These are phyloP conservation scores for Rubia peregrina DNA, from an alignment of 305 asterid species.

Conservation along the genomic window DNA sequence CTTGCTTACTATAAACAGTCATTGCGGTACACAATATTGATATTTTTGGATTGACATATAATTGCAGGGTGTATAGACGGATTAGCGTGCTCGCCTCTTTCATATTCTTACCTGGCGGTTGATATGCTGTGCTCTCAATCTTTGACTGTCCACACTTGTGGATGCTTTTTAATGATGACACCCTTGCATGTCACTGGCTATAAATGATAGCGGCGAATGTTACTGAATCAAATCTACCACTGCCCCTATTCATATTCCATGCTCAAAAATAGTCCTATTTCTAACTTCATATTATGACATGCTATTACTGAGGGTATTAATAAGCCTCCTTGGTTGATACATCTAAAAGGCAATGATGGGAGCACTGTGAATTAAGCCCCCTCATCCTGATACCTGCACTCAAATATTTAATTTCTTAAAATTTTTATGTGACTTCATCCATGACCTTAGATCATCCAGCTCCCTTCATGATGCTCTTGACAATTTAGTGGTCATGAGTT, in stretches of 20 bases:
- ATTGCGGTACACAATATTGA: slow-evolving; percentile 65
- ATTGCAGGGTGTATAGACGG: slow-evolving; percentile 99
- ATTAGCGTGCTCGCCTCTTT: slow-evolving; percentile 92
- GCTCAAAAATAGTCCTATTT: slow-evolving; percentile 9
- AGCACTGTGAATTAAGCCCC: not conserved
- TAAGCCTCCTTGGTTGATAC: slow-evolving; percentile 2
- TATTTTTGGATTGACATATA: slow-evolving; percentile 88
- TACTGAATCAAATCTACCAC: slow-evolving; percentile 37
- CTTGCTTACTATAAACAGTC: slow-evolving; percentile 34
- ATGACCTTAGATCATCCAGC: not conserved
- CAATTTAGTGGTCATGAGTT: not conserved
- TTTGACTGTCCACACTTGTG: slow-evolving; percentile 71
- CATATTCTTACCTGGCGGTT: slow-evolving; percentile 98
- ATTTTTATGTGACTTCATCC: not conserved
- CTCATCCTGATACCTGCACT: not conserved
- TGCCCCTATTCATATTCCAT: slow-evolving; percentile 22
- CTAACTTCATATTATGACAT: slow-evolving; percentile 12
- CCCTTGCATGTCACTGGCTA: slow-evolving; percentile 51
- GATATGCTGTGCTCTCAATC: slow-evolving; percentile 98
- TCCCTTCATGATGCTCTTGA: not conserved
- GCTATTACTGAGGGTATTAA: slow-evolving; percentile 22
- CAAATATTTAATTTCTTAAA: not conserved
- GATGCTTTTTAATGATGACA: slow-evolving; percentile 80
- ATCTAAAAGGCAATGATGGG: not conserved
- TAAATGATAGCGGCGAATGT: slow-evolving; percentile 54